Evolutionary conservation across 495 filamentous ascomycete species (phyloP).

Genomic region (Letharia lupina): DNA sequence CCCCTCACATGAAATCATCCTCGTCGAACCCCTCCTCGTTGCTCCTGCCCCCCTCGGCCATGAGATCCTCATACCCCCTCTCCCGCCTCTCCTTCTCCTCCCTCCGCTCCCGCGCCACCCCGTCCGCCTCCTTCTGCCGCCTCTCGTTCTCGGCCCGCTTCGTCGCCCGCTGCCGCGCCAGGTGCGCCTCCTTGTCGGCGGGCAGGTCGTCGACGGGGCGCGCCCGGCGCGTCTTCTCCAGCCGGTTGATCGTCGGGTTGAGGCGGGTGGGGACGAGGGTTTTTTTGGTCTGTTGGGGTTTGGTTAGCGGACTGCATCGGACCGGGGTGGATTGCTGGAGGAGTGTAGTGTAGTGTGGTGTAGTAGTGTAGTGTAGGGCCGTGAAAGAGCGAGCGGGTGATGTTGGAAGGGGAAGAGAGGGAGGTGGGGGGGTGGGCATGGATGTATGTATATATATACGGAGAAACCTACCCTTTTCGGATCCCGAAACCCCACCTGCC

Average conservation of each 20-base stretch:
- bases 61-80: constrained; percentile 81
- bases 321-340: too few relatives aligned
- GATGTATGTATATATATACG: not conserved
- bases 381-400: not conserved
- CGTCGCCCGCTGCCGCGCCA: constrained; percentile 56
- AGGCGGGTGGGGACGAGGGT: constrained; percentile 67
- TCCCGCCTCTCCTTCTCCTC: constrained; percentile 91
- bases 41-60: constrained; percentile 37
- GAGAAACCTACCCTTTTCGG: constrained; percentile 45
- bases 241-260: constrained; percentile 86
- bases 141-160: constrained; percentile 61
- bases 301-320: not conserved
- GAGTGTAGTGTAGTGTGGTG: too few relatives aligned
- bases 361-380: not conserved
- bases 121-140: constrained; percentile 72
- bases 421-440: not conserved
- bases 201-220: constrained; percentile 66
- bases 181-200: constrained; percentile 66
- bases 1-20: constrained; percentile 46
- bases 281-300: constrained; percentile 54
- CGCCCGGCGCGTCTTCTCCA: constrained; percentile 91
- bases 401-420: not conserved
- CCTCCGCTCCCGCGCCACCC: constrained; percentile 65
- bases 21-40: constrained; percentile 43
- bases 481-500: constrained; percentile 93